These are phyloP conservation scores for Eucalyptus cloeziana DNA, from an alignment of 345 rosid genomes.

Conservation along the genomic window DNA sequence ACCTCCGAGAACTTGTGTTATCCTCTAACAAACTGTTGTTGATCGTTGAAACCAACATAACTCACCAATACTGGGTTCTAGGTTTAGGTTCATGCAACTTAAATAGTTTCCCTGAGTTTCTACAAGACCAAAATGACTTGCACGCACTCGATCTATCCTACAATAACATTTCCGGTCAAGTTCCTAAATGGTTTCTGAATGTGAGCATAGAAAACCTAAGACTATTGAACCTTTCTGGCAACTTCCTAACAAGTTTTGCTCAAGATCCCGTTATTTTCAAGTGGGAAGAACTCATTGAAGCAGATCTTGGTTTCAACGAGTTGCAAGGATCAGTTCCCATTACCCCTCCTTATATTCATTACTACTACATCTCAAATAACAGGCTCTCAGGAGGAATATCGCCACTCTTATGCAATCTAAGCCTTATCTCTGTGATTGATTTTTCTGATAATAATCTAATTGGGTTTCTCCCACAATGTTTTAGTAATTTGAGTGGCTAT, in stretches of 20 bases:
- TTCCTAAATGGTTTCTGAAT: constrained; percentile 6
- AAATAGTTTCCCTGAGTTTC: constrained; percentile 2
- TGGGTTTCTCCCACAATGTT: neutral
- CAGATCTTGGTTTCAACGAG: neutral
- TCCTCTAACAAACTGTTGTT: neutral
- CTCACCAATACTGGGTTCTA: accelerated
- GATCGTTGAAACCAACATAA: neutral
- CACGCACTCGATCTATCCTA: accelerated
- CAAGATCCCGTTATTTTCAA: neutral
- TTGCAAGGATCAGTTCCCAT: constrained; percentile 4
- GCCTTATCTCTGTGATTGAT: neutral
- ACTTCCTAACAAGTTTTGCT: constrained; percentile 2
- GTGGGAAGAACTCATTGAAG: neutral
- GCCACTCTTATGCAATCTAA: neutral
- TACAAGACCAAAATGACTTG: neutral
- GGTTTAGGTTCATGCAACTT: constrained; percentile 5
- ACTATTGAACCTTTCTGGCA: neutral
- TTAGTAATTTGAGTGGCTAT: neutral
- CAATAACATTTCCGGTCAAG: neutral
- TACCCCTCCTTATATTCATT: neutral
- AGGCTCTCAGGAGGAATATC: neutral
- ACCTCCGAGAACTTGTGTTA: neutral
- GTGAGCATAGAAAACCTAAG: accelerated
- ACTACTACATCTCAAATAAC: constrained; percentile 3
- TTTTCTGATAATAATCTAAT: neutral